Evolutionary conservation across 2,329 filamentous ascomycete species (phyloP), one percentile per base, ranked within the genome.

Genomic region (Penicillium sp.): DNA sequence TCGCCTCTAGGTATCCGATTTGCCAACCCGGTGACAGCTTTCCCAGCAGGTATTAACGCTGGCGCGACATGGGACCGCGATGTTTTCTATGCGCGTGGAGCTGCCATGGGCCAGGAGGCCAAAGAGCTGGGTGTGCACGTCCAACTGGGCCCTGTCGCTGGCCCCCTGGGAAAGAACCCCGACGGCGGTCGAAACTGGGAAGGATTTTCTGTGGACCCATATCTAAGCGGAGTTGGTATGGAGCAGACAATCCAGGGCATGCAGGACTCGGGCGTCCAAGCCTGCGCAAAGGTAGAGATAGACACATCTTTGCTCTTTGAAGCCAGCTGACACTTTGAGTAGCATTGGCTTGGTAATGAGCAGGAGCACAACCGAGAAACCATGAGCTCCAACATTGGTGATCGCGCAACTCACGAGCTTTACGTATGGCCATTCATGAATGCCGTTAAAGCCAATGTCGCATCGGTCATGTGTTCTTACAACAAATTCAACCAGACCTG

Each of bases 361-460:
- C 87, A 91, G 70, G 87, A 89, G 69, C 54, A 61, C 39, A 54
- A 60, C 16, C 57, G 62, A 9, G 57, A 66, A 5, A 60, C 62
- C 2, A 52, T 66, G 82, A 66, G 60, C 13, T 64, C 64, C 32
- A 88, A 88, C 62, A 78, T 90, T 16, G 87, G 90, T 55, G 89
- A 92, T 70, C 84, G 88, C 58, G 87, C 88, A 1, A 76, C 91
- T 67, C 89, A 91, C 64, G 89, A 92, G 70, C 72, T 91, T 5
- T 92, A 91, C 67, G 77, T 87, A 24, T 92, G 89, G 89, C 89
- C 89, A 0, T 92, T 92, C 66, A 87, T 83, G 24, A 88, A 92
- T 65, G 86, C 86, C 1, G 83, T 91, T 49, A 80, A 79, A 52
- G 87, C 87, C 8, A 87, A 87, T 10, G 86, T 88, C 3, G 68